Evolutionary conservation across 2,329 filamentous ascomycete species (phyloP).

Genomic region (Pseudogymnoascus sp.): DNA sequence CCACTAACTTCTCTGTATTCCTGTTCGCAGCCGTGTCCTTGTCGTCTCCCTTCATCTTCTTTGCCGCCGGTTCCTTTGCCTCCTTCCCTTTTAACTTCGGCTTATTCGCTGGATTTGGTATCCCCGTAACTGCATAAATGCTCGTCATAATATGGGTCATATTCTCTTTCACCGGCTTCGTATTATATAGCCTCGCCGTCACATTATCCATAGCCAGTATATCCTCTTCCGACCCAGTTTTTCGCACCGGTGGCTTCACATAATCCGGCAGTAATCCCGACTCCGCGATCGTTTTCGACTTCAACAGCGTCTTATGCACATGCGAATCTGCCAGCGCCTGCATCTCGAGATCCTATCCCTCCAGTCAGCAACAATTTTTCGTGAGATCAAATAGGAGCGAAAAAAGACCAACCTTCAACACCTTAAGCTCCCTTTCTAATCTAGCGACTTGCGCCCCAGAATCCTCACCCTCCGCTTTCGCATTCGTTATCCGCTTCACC

Average conservation of each 20-base stretch:
- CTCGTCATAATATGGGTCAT: conserved; percentile 32
- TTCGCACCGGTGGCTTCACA: conserved; percentile 27
- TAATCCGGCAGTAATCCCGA: conserved; percentile 37
- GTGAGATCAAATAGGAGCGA: background rate
- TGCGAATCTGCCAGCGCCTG: conserved; percentile 38
- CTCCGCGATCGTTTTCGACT: conserved; percentile 41
- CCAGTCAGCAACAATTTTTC: background rate
- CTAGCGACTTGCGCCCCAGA: conserved; percentile 35
- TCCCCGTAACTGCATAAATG: conserved; percentile 25
- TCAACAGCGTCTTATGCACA: conserved; percentile 42
- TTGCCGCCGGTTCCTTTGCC: background rate
- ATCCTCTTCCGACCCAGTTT: conserved; percentile 22
- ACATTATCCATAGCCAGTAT: conserved; percentile 40
- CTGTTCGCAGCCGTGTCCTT: background rate
- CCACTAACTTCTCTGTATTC: background rate
- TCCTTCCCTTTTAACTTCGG: background rate
- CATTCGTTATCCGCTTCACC: conserved; percentile 49
- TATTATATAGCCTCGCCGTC: conserved; percentile 46
- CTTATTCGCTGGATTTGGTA: conserved; percentile 20
- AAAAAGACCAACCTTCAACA: conserved; percentile 36
- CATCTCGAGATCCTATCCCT: conserved; percentile 36
- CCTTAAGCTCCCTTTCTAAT: conserved; percentile 53
- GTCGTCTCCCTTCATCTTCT: conserved; percentile 2
- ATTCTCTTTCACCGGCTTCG: conserved; percentile 43
- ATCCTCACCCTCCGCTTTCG: conserved; percentile 42